These are phyloP conservation scores for Sporothrix sp. DNA, from an alignment of 2,329 filamentous ascomycete species.

Conservation along the genomic window DNA sequence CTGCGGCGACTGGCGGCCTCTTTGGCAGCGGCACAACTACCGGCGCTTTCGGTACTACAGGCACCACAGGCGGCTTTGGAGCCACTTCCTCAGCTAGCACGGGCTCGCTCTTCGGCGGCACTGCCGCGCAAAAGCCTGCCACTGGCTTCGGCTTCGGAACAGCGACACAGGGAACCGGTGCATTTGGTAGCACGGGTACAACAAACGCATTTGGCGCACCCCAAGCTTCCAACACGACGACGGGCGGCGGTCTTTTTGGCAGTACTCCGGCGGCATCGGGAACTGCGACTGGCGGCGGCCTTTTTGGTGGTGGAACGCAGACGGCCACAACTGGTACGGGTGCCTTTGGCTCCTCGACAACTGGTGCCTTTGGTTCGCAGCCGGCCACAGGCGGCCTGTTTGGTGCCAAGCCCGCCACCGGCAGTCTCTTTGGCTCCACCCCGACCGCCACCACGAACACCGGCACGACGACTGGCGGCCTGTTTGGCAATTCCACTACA, in stretches of 20 bases:
- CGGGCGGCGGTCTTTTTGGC: slow-evolving; percentile 35
- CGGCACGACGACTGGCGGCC: slow-evolving; percentile 8
- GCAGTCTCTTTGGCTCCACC: slow-evolving; percentile 18
- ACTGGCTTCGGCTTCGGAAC: slow-evolving; percentile 22
- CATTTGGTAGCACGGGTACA: slow-evolving; percentile 33
- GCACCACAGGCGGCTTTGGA: slow-evolving; percentile 20
- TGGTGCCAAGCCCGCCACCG: slow-evolving; percentile 20
- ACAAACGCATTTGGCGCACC: slow-evolving; percentile 21
- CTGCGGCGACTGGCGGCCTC: background rate
- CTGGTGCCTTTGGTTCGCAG: slow-evolving; percentile 20
- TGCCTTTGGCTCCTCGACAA: slow-evolving; percentile 34
- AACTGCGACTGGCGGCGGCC: slow-evolving; percentile 7
- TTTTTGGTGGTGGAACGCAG: slow-evolving; percentile 10
- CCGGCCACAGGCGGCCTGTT: background rate
- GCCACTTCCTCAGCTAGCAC: slow-evolving; percentile 12
- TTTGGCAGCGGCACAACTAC: slow-evolving; percentile 15
- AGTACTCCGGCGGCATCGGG: slow-evolving; percentile 23
- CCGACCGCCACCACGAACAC: slow-evolving; percentile 2
- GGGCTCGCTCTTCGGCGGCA: slow-evolving; percentile 25
- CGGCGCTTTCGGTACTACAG: slow-evolving; percentile 20
- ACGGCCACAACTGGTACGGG: slow-evolving; percentile 11
- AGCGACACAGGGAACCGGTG: slow-evolving; percentile 26
- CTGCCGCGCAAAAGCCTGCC: slow-evolving; percentile 19
- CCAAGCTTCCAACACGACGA: slow-evolving; percentile 19
- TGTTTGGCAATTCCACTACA: slow-evolving; percentile 10